These are phyloP conservation scores for Debaryomycetaceae sp. DNA, from an alignment of 1,139 yeast genomes.

Conservation along the genomic window DNA sequence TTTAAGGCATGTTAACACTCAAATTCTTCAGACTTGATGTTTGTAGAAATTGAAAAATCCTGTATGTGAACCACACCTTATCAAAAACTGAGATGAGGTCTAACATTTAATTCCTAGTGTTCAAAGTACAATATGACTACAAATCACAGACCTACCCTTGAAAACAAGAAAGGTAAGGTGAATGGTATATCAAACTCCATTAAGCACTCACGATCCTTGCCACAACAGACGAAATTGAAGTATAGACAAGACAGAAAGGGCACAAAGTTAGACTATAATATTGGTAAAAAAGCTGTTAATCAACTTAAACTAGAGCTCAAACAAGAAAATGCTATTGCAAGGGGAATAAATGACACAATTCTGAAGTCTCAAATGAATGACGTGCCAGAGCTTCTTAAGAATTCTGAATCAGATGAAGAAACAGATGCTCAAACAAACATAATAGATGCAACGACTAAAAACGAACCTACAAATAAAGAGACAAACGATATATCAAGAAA, in stretches of 20 bases:
- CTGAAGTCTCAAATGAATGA: not conserved
- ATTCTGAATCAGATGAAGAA: not conserved
- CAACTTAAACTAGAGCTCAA: conserved; percentile 23
- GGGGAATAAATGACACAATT: not conserved
- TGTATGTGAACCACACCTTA: too few species aligned
- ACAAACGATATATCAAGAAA: too few species aligned
- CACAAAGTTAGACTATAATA: conserved; percentile 14
- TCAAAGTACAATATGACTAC: conserved; percentile 68
- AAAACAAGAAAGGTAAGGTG: conserved; percentile 74
- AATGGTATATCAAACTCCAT: conserved; percentile 43
- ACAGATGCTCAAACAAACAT: not conserved
- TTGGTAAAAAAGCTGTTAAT: conserved; percentile 20
- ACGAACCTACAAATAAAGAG: conserved; percentile 3
- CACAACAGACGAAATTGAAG: conserved; percentile 71
- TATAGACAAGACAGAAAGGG: conserved; percentile 42
- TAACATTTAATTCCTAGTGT: too few species aligned
- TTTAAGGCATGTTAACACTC: too few species aligned
- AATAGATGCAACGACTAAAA: not conserved
- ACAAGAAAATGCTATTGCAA: not conserved
- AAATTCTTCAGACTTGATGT: too few species aligned
- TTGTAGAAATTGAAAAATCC: too few species aligned
- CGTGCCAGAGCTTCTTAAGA: not conserved
- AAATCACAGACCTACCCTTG: conserved; percentile 87
- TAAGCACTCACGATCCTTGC: conserved; percentile 63
- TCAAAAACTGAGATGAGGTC: too few species aligned